These are phyloP conservation scores for Daldinia sp. DNA, from an alignment of 2,329 filamentous ascomycete genomes.

Conservation along the genomic window DNA sequence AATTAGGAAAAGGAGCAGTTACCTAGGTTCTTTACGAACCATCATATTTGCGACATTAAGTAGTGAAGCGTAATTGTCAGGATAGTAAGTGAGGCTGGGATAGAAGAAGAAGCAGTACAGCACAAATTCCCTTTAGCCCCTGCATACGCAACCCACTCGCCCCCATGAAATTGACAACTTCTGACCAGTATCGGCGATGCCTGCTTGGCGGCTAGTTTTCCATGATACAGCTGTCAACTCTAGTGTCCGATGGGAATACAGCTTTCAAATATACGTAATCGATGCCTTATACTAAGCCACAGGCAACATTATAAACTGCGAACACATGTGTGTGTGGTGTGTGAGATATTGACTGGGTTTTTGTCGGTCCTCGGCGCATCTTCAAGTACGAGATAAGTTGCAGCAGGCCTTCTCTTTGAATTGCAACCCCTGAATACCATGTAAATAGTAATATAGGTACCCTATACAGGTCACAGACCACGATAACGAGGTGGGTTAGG, in stretches of 20 bases:
- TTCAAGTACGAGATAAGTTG: slow-evolving; percentile 17
- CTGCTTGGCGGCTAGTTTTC: slow-evolving; percentile 47
- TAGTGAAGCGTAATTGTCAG: neutral
- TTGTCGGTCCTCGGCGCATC: slow-evolving; percentile 20
- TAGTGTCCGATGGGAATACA: slow-evolving; percentile 7
- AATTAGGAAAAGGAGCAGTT: neutral
- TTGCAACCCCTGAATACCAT: slow-evolving; percentile 18
- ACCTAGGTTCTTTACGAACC: neutral
- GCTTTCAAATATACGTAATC: slow-evolving; percentile 37
- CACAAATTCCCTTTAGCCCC: slow-evolving; percentile 40
- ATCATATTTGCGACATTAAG: neutral
- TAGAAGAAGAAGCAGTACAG: slow-evolving; percentile 16
- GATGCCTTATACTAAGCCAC: slow-evolving; percentile 37
- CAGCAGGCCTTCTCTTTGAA: neutral
- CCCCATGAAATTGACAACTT: slow-evolving; percentile 40
- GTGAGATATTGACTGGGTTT: slow-evolving; percentile 8
- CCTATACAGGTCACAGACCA: neutral
- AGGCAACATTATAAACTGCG: slow-evolving; percentile 4
- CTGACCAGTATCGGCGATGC: slow-evolving; percentile 44
- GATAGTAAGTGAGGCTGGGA: slow-evolving; percentile 17
- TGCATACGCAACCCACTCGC: slow-evolving; percentile 48
- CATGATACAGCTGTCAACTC: neutral
- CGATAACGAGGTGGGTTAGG: slow-evolving; percentile 23
- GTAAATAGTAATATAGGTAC: slow-evolving; percentile 14
- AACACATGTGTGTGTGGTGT: slow-evolving; percentile 4